Evolutionary conservation across 345 rosid genomes (phyloP).

Genomic region (Brassica rapa): DNA sequence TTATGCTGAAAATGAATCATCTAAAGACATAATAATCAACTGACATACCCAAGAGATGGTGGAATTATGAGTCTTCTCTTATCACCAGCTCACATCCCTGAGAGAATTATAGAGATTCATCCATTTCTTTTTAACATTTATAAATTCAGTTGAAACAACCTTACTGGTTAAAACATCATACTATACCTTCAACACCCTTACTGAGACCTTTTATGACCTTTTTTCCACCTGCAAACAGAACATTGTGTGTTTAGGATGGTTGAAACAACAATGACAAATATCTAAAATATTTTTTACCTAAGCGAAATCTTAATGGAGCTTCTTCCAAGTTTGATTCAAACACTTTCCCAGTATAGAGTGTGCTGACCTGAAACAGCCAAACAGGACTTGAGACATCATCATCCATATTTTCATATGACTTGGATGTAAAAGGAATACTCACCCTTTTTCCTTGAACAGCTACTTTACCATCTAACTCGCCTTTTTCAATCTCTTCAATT

Average conservation of each 20-base stretch:
- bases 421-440: neutral
- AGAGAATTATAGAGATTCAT: conserved; percentile 5
- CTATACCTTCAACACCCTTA: conserved; percentile 62
- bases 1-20: conserved; percentile 6
- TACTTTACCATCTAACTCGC: conserved; percentile 44
- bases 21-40: neutral
- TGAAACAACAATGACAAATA: neutral
- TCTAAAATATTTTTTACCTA: conserved; percentile 43
- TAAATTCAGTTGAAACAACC: neutral
- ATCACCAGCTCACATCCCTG: conserved; percentile 88
- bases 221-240: conserved; percentile 39
- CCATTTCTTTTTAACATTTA: neutral
- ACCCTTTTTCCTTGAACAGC: conserved; percentile 60
- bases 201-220: conserved; percentile 51
- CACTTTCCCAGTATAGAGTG: conserved; percentile 47
- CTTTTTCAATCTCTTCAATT: conserved; percentile 47
- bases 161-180: neutral
- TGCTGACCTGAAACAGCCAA: conserved; percentile 47
- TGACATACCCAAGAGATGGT: conserved; percentile 72
- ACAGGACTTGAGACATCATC: neutral
- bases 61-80: conserved; percentile 78
- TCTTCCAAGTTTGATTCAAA: conserved; percentile 51
- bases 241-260: neutral
- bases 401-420: neutral
- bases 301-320: conserved; percentile 46